phyloP scores from a whole-genome alignment of 2,329 filamentous ascomycete genomes.

The Pezicula radicicola region DNA sequence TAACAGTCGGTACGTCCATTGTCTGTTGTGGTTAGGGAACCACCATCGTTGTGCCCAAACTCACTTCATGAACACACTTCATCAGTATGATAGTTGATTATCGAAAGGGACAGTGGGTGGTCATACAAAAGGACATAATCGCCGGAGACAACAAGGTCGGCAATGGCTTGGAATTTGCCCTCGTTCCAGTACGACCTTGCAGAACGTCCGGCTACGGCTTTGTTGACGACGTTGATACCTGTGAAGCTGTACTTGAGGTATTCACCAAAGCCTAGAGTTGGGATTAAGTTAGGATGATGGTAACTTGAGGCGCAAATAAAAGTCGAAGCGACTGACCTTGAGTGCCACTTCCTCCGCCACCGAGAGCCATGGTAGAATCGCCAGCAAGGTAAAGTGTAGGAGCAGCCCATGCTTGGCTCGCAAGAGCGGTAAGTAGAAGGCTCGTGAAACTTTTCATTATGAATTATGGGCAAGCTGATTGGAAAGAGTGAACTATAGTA shows the following conservation, averaged over 20 bases:
- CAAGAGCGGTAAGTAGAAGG: background rate
- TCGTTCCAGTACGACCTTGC: slow-evolving; percentile 66
- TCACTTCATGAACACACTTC: slow-evolving; percentile 31
- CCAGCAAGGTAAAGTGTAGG: slow-evolving; percentile 53
- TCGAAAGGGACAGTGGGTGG: background rate
- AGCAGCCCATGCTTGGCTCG: slow-evolving; percentile 4
- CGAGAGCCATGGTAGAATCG: slow-evolving; percentile 58
- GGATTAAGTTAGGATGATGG: slow-evolving; percentile 1
- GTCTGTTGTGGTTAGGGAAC: slow-evolving; percentile 47
- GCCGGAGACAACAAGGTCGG: slow-evolving; percentile 31
- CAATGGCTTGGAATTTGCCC: slow-evolving; percentile 58
- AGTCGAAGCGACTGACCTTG: slow-evolving; percentile 29
- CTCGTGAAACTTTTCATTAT: background rate
- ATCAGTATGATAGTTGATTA: background rate
- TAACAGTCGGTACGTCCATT: slow-evolving; percentile 58
- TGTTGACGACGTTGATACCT: slow-evolving; percentile 53
- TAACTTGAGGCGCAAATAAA: background rate
- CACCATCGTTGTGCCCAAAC: slow-evolving; percentile 69
- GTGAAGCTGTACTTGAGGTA: slow-evolving; percentile 51
- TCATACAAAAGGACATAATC: slow-evolving; percentile 9
- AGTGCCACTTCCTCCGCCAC: slow-evolving; percentile 39
- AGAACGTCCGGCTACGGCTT: slow-evolving; percentile 63
- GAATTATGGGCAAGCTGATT: background rate
- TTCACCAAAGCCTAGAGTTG: slow-evolving; percentile 56
- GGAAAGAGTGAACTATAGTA: no score